Base-by-base conservation (phyloP, 495 filamentous ascomycete species). In the Neurospora sublineolata region DNA sequence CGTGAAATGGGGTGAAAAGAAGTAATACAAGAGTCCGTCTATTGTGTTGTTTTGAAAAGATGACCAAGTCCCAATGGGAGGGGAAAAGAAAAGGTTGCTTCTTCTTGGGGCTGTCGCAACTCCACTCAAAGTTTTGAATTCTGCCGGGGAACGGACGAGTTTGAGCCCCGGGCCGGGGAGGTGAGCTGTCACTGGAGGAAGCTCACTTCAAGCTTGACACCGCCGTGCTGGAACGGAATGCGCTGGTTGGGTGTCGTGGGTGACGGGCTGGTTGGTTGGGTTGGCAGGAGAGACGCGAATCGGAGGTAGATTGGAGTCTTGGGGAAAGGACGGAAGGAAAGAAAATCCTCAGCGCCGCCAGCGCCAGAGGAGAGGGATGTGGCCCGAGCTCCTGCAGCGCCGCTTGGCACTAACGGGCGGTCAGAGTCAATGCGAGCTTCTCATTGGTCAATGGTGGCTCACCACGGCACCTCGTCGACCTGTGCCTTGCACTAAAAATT, bases 381-480 rank as follows among this genome's bases (percentile, higher is more conserved):
- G 52, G 52, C 3, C 6, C 52, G 52, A 64, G 52, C 52, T 64
- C 27, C 6, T 27, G 16, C 14, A 33, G 52, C 27, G 52, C 52
- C 52, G 52, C 52, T 64, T 33, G 52, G 52, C 52, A 64, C 2
- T 6, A 64, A 60, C 52, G 23, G 52, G 52, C 52, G 52, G 52
- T 60, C 52, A 60, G 23, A 30, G 52, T 18, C 14, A 9, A 64
- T 64, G 37, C 3, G 6, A 20, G 30, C 41, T 69, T 52, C 30
- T 69, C 30, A 72, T 72, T 72, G 71, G 67, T 68, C 71, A 72
- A 72, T 72, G 40, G 67, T 42, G 5, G 42, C 14, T 64, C 14
- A 64, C 52, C 52, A 58, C n/a, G n/a, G n/a, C n/a, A n/a, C n/a
- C n/a, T n/a, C 23, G 16, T 58, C 23, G 10, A 60, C 20, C 9